Percentiles rank a stretch among this genome's conserved stretches.
These are phyloP conservation scores for Sambucus nigra DNA, from an alignment of 129 eudicot genomes.

Conservation along the genomic window DNA sequence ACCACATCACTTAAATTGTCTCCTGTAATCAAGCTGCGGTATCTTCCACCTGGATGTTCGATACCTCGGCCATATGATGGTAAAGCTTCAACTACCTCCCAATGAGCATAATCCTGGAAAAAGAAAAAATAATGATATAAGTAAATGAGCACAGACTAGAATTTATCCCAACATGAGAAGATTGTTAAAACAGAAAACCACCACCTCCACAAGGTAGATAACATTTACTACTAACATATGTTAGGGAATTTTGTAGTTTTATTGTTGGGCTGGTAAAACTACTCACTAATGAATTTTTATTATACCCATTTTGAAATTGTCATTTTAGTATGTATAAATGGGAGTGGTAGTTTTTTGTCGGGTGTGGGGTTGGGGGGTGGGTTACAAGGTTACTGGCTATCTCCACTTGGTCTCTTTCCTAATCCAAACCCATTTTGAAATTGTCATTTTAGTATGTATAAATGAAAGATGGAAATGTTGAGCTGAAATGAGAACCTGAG, in stretches of 20 bases:
- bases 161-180: neutral
- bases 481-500: conserved; percentile 30
- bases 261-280: neutral
- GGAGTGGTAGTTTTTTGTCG: too few species aligned
- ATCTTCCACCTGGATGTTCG: conserved; percentile 65
- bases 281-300: neutral
- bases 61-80: conserved; percentile 81
- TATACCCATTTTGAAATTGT: neutral
- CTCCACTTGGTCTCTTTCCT: too few species aligned
- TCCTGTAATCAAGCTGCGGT: conserved; percentile 72
- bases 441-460: neutral
- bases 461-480: neutral
- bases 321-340: too few species aligned
- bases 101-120: conserved; percentile 50
- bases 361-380: too few species aligned
- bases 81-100: conserved; percentile 62
- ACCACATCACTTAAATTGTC: conserved; percentile 65
- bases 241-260: neutral
- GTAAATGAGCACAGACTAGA: neutral
- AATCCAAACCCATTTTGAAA: too few species aligned
- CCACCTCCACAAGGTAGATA: neutral
- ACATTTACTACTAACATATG: neutral
- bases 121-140: neutral
- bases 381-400: too few species aligned
- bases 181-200: neutral